Evolutionary conservation across 805 yeast genomes (phyloP).

Genomic region (Candida hispaniensis): DNA sequence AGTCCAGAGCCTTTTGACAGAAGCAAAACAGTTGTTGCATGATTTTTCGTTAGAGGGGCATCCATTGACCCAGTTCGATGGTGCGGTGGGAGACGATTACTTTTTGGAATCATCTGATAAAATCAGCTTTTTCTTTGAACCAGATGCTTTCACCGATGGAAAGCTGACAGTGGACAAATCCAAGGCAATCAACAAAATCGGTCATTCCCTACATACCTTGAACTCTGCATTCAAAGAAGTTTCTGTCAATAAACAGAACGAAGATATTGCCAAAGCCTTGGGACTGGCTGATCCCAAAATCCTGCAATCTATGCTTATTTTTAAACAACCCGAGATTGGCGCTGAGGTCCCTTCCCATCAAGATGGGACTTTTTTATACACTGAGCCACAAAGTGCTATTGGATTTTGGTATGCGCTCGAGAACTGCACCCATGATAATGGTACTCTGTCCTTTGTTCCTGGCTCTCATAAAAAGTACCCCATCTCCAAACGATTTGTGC

Average conservation of each 20-base stretch:
- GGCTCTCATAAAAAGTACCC: constrained; percentile 56
- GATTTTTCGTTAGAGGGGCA: constrained; percentile 45
- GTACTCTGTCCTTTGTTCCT: constrained; percentile 58
- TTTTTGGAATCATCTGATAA: constrained; percentile 61
- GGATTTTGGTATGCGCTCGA: constrained; percentile 81
- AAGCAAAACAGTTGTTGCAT: constrained; percentile 37
- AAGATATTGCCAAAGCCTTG: constrained; percentile 42
- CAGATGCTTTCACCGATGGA: constrained; percentile 49
- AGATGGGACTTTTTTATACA: constrained; percentile 62
- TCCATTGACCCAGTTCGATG: constrained; percentile 54
- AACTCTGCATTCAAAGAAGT: constrained; percentile 40
- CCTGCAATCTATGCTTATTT: constrained; percentile 67
- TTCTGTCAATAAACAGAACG: constrained; percentile 43
- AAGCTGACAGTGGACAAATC: constrained; percentile 42
- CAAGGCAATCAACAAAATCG: constrained; percentile 61
- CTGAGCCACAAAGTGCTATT: constrained; percentile 57
- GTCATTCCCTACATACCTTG: constrained; percentile 61
- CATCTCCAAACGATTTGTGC: constrained; percentile 52
- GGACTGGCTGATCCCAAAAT: constrained; percentile 56
- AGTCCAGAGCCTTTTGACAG: constrained; percentile 33
- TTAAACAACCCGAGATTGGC: constrained; percentile 66
- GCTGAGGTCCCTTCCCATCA: constrained; percentile 70
- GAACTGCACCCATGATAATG: constrained; percentile 55
- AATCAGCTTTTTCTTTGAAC: constrained; percentile 58
- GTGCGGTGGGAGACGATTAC: constrained; percentile 56